Percentiles rank a stretch among this genome's conserved stretches.
Conservation (phyloP, 2,329 filamentous ascomycete genomes). For the Aquanectria penicillioides region DNA sequence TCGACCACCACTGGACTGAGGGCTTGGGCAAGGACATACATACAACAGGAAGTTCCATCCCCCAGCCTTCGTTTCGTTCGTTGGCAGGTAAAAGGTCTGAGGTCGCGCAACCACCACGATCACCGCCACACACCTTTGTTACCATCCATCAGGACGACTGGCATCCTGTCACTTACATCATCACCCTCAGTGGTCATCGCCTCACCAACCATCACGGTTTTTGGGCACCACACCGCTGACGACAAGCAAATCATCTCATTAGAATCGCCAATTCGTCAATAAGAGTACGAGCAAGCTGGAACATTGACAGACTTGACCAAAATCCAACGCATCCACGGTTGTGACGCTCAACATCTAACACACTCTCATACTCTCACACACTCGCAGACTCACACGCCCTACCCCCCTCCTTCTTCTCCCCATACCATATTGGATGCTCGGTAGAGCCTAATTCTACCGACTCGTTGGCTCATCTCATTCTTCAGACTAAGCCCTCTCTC, state of each 20-base stretch:
- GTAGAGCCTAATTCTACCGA: background rate
- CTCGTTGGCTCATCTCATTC: background rate
- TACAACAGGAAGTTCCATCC: conserved; percentile 6
- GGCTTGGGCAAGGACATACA: conserved; percentile 11
- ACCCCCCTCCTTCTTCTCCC: background rate
- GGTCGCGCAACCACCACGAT: conserved; percentile 18
- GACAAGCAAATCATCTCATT: conserved; percentile 5
- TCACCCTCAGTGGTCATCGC: conserved; percentile 3
- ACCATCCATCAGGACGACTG: conserved; percentile 1
- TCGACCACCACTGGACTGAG: conserved; percentile 13
- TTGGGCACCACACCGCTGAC: conserved; percentile 4
- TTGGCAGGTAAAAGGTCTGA: conserved; percentile 6
- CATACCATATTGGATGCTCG: background rate
- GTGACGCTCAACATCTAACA: conserved; percentile 7
- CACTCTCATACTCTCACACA: background rate
- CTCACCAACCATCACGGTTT: background rate
- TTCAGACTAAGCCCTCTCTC: background rate
- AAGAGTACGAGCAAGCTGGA: background rate
- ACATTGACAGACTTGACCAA: background rate
- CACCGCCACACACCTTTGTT: conserved; percentile 16
- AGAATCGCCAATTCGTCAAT: background rate
- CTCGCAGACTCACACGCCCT: background rate
- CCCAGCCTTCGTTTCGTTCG: conserved; percentile 5
- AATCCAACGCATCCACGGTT: background rate
- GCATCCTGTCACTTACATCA: conserved; percentile 26